Base-by-base conservation (phyloP, 805 yeast genomes). In the Candida pseudoglaebosa region DNA sequence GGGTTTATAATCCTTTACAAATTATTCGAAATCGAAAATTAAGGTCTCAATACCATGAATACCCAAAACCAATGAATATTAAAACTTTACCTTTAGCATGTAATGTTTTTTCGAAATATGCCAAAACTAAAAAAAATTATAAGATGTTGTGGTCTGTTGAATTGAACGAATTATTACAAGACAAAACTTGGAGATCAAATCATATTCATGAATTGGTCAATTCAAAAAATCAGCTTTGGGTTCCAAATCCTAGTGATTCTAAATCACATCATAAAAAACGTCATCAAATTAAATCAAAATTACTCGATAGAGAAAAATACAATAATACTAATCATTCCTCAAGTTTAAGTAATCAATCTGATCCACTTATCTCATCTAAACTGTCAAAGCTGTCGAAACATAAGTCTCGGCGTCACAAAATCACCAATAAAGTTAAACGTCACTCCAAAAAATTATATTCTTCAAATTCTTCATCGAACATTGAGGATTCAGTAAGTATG, bases 1-100 rank as follows among this genome's bases (percentile, higher is more conserved):
- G 82, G 2, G 73, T 76, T 3, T 88, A 81, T 64, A 88, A 88
- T 53, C 96, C 96, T 3, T 62, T 88, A 32, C 95, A 86, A 58
- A 73, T 81, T n/a, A 77, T 88, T 19, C 64, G 96, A 40, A 83
- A 87, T 58, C 69, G 95, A 41, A 70, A 69, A 47, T 54, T 82
- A 3, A 58, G 85, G 38, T 70, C 72, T 41, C 73, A 73, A 48
- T 63, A 74, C 48, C 70, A 69, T 36, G 77, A 75, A 40, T 62
- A 65, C 24, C 71, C 77, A 2, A 67, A 71, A 28, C 63, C 67
- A 3, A 51, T 74, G 9, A 57, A 71, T 1, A 57, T 73, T 20
- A 70, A 73, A 39, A 66, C 73, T 6, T 56, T 80, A 4, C 84
- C 85, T 10, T 57, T 77, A n/a, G 80, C 88, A 2, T 80, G 85